Conservation (phyloP, 2,329 filamentous ascomycete genomes). For the Fusarium pseudoanthophilum region DNA sequence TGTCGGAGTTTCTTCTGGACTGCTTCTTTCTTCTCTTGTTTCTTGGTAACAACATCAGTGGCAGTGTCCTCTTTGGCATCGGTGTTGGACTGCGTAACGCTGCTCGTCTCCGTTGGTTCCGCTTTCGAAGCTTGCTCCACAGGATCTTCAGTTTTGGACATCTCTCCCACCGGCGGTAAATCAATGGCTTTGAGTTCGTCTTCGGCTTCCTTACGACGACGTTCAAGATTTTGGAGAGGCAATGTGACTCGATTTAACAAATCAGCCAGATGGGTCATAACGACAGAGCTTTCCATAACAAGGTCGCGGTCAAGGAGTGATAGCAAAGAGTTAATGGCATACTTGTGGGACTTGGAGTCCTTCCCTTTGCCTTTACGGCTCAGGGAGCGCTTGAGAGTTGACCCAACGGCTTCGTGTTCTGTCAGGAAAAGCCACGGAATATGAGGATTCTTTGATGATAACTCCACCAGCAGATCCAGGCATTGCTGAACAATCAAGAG, state of each 20-base stretch:
- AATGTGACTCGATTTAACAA: conserved; percentile 89
- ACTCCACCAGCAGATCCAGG: conserved; percentile 82
- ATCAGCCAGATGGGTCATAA: conserved; percentile 93
- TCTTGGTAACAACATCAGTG: conserved; percentile 40
- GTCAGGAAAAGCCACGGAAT: conserved; percentile 93
- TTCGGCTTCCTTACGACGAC: conserved; percentile 80
- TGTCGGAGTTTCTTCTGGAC: conserved; percentile 64
- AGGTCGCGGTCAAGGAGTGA: conserved; percentile 90
- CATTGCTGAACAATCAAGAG: conserved; percentile 97
- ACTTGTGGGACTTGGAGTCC: conserved; percentile 85
- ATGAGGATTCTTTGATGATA: conserved; percentile 86
- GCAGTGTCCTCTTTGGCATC: conserved; percentile 43
- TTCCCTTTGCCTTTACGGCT: conserved; percentile 90
- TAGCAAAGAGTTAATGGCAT: conserved; percentile 90
- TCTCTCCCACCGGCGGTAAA: conserved; percentile 52
- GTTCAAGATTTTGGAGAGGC: conserved; percentile 83
- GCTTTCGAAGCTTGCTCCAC: conserved; percentile 36
- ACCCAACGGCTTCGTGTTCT: conserved; percentile 83
- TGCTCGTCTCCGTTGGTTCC: conserved; percentile 49
- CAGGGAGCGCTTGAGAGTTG: conserved; percentile 78
- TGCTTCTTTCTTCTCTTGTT: conserved; percentile 54
- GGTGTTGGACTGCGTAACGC: conserved; percentile 35
- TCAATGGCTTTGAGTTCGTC: conserved; percentile 60
- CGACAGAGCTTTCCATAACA: conserved; percentile 95
- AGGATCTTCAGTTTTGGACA: conserved; percentile 37